These are phyloP conservation scores for Avena sativa DNA, from an alignment of 176 grass and related monocot species.

Conservation along the genomic window DNA sequence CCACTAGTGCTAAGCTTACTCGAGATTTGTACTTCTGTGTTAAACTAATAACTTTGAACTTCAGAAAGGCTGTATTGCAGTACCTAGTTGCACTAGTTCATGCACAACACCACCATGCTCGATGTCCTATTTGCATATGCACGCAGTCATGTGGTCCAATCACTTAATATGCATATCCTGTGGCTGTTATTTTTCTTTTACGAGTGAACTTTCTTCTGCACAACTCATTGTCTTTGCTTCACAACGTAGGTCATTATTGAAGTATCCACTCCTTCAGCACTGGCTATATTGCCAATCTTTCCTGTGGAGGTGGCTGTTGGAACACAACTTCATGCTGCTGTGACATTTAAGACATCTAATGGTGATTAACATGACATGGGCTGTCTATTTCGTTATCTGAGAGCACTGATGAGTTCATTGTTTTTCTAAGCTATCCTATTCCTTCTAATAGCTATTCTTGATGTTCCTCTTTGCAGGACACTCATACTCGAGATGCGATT, in stretches of 20 bases:
- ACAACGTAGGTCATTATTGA: constrained; percentile 70
- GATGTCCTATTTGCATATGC: constrained; percentile 27
- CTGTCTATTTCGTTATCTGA: constrained; percentile 1
- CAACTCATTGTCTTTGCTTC: constrained; percentile 41
- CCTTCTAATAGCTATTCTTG: constrained; percentile 40
- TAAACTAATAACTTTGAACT: constrained; percentile 15
- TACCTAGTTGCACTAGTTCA: background rate
- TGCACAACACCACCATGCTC: background rate
- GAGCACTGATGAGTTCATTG: background rate
- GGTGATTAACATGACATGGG: constrained; percentile 55
- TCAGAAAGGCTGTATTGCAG: background rate
- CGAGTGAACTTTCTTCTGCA: background rate
- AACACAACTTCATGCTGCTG: constrained; percentile 76
- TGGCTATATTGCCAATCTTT: constrained; percentile 79
- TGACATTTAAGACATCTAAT: constrained; percentile 71
- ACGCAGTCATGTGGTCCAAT: constrained; percentile 15
- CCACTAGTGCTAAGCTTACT: constrained; percentile 23
- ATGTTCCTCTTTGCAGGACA: constrained; percentile 63
- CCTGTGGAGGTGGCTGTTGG: constrained; percentile 89
- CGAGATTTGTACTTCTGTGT: constrained; percentile 21
- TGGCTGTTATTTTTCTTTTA: constrained; percentile 21
- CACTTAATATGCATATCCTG: background rate
- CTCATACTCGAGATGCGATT: constrained; percentile 68
- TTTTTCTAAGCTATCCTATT: constrained; percentile 20
- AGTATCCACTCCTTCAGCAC: constrained; percentile 69